Evolutionary conservation across 768 basidiomycete genomes (phyloP), one percentile per base, ranked within the genome.

Genomic region (Kwoniella bestiolae): DNA sequence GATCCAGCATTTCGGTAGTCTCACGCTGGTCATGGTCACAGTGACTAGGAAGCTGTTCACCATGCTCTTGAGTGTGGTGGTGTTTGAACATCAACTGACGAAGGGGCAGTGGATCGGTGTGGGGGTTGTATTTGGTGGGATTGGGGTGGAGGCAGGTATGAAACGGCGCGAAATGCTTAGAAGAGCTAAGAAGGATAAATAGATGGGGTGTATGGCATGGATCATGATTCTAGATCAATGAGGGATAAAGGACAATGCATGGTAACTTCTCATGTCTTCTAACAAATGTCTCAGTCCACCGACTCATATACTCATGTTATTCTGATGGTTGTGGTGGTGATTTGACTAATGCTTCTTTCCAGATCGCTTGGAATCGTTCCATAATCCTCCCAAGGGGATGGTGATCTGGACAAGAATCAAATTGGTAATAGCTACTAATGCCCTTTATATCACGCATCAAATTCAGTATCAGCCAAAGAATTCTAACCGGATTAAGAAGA

Each of bases 1-100:
- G 0, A 79, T 82, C 21, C 73, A 75, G 41, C 76, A 78, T 56
- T 82, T 81, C 64, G 81, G 81, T 8, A 76, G 72, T 56, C 58
- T 82, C 41, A 80, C 79, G 9, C 69, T 83, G 21, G 82, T 83
- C 50, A 98, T 92, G 38, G 90, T 98, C 72, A 99, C 96, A 3
- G 85, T 99, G 60, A 98, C 96, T 14, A 86, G 96, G 61, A 98
- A 98, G 83, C 84, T 99, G 80, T 94, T 96, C 82, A 98, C 96
- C 8, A 99, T 99, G 94, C 84, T 99, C 16, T 85, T 99, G 45
- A 95, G 92, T 18, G 94, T 99, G 6, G 79, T 94, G 28, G 86
- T 98, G 0, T 98, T 96, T 78, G 89, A 91, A 73, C 96, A 98
- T 81, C 86, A 83, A 68, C 84, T 99, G 58, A 88, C 89, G 0